Percentiles rank a stretch among this genome's conserved stretches.
phyloP scores from a whole-genome alignment of 169 alveolate species.

The Plasmodium blacklocki region DNA sequence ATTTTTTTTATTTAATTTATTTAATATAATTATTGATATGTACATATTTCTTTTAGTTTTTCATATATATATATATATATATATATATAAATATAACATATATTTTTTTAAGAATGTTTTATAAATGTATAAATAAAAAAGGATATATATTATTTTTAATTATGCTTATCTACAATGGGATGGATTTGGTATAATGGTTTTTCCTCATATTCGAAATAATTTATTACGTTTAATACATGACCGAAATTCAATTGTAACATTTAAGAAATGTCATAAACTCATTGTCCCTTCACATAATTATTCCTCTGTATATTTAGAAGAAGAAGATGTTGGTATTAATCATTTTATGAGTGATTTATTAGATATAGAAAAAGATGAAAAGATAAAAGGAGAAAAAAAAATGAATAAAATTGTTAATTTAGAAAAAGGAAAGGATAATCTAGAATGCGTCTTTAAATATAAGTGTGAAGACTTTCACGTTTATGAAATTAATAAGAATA shows the following conservation, averaged over 20 bases:
- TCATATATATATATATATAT: too few species aligned
- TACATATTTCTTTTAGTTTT: too few species aligned
- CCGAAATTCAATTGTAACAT: not conserved
- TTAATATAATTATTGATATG: too few species aligned
- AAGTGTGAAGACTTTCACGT: slow-evolving; percentile 77
- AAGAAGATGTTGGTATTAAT: slow-evolving; percentile 68
- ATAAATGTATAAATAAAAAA: too few species aligned
- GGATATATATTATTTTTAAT: too few species aligned
- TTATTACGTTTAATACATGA: slow-evolving; percentile 8
- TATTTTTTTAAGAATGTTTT: too few species aligned
- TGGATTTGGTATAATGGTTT: too few species aligned
- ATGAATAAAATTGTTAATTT: too few species aligned
- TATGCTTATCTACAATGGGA: too few species aligned
- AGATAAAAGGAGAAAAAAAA: not conserved
- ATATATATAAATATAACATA: too few species aligned
- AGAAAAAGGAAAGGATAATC: slow-evolving; percentile 6
- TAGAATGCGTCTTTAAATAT: slow-evolving; percentile 67
- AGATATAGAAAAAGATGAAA: slow-evolving; percentile 18
- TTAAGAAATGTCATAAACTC: slow-evolving; percentile 7
- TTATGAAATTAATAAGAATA: slow-evolving; percentile 60
- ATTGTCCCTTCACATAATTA: slow-evolving; percentile 17
- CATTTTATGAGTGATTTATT: slow-evolving; percentile 52
- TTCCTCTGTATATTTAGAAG: slow-evolving; percentile 34
- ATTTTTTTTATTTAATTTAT: too few species aligned
- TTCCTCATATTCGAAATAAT: not conserved